These are phyloP conservation scores for Aegilops bicornis DNA, from an alignment of 176 grass and related monocot genomes.

Conservation along the genomic window DNA sequence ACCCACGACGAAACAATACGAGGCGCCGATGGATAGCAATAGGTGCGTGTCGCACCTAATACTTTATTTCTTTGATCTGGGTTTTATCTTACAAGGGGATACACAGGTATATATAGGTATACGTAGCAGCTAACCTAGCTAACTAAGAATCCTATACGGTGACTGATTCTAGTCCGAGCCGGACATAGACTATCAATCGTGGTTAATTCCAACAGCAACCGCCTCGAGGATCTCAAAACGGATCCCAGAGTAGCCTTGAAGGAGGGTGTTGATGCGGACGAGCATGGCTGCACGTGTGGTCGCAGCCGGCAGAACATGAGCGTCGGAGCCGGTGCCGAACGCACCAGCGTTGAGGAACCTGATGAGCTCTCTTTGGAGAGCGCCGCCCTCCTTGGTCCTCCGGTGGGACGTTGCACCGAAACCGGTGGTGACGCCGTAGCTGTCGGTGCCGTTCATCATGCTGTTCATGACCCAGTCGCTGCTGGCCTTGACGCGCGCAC, in stretches of 20 bases:
- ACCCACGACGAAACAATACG: too few relatives aligned
- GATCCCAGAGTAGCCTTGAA: slow-evolving; percentile 61
- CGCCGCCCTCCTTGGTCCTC: slow-evolving; percentile 53
- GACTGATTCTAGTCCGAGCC: too few relatives aligned
- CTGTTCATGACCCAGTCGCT: slow-evolving; percentile 68
- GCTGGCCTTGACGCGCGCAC: slow-evolving; percentile 51
- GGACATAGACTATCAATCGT: too few relatives aligned
- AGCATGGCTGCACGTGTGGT: slow-evolving; percentile 56
- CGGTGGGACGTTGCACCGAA: slow-evolving; percentile 59
- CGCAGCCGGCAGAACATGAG: slow-evolving; percentile 32
- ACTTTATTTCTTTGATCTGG: too few relatives aligned
- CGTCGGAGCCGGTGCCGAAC: slow-evolving; percentile 33
- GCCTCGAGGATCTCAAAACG: slow-evolving; percentile 60
- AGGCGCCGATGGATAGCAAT: too few relatives aligned
- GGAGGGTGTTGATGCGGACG: slow-evolving; percentile 60
- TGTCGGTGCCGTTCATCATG: slow-evolving; percentile 55
- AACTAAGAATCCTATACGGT: too few relatives aligned
- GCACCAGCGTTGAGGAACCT: slow-evolving; percentile 51
- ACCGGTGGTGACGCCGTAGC: slow-evolving; percentile 65
- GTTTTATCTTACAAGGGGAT: too few relatives aligned
- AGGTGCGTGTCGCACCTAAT: too few relatives aligned
- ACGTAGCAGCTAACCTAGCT: too few relatives aligned
- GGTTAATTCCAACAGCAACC: too few relatives aligned
- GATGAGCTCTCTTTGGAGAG: slow-evolving; percentile 66
- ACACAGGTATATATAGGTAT: too few relatives aligned